Evolutionary conservation across 176 grass and related monocot species (phyloP).

Genomic region (Carex parvula): DNA sequence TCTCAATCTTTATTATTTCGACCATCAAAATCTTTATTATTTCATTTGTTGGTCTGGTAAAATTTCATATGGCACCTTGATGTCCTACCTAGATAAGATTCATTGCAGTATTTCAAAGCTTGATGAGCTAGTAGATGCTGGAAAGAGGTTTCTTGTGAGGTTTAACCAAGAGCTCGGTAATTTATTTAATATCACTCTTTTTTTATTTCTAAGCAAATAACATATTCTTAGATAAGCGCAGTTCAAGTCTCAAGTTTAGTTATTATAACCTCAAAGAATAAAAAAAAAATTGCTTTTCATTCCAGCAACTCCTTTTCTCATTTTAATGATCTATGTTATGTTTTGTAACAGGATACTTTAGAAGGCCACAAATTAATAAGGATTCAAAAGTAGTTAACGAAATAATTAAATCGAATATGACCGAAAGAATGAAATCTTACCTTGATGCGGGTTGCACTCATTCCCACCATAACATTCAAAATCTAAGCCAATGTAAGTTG

Average conservation of each 20-base stretch:
- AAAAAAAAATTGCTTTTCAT: not conserved
- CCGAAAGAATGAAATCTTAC: conserved; percentile 52
- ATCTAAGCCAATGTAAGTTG: conserved; percentile 63
- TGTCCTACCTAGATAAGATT: not conserved
- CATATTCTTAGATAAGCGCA: not conserved
- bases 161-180: conserved; percentile 51
- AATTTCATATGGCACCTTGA: not conserved
- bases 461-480: conserved; percentile 33
- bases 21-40: too few species aligned
- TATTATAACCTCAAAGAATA: not conserved
- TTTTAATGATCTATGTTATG: not conserved
- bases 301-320: not conserved
- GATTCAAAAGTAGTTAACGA: conserved; percentile 29
- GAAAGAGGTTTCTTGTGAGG: conserved; percentile 42
- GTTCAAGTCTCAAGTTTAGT: not conserved
- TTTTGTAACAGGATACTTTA: conserved; percentile 38
- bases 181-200: not conserved
- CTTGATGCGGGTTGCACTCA: conserved; percentile 48
- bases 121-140: conserved; percentile 53
- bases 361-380: conserved; percentile 30
- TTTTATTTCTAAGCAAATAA: conserved; percentile 8
- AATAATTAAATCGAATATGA: conserved; percentile 56
- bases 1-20: not conserved
- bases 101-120: conserved; percentile 37
- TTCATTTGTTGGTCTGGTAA: not conserved